Percentiles rank a stretch among this genome's conserved stretches.
Conservation (phyloP, 257 asterid genomes). For the Fraxinus americana region DNA sequence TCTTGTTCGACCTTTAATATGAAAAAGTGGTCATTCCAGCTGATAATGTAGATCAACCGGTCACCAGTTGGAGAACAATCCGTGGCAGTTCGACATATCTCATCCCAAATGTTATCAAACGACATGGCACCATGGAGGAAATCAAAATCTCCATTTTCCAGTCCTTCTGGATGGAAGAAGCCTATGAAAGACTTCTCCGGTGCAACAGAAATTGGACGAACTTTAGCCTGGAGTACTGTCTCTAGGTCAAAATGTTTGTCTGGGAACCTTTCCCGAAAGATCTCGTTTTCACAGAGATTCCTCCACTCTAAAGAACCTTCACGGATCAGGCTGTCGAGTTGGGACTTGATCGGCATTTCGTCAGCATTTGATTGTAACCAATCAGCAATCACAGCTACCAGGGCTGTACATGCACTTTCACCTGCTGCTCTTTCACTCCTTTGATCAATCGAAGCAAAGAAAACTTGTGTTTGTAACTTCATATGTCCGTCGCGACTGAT, state of each 20-base stretch:
- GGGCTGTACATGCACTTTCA: constrained; percentile 86
- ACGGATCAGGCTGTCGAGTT: constrained; percentile 75
- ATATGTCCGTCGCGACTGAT: constrained; percentile 71
- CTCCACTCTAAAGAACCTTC: constrained; percentile 93
- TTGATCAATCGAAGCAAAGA: constrained; percentile 87
- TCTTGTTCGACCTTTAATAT: constrained; percentile 65
- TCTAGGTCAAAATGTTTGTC: constrained; percentile 94
- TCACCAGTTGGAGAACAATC: constrained; percentile 22
- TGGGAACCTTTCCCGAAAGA: constrained; percentile 58
- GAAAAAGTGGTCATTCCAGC: constrained; percentile 93
- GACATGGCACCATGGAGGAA: constrained; percentile 80
- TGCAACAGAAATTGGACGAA: constrained; percentile 58
- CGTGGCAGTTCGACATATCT: constrained; percentile 40
- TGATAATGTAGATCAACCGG: constrained; percentile 56
- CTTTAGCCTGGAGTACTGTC: constrained; percentile 65
- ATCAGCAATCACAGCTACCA: constrained; percentile 80
- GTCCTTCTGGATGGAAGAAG: constrained; percentile 72
- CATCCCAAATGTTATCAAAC: constrained; percentile 85
- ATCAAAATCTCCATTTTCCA: constrained; percentile 57
- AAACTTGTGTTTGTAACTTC: constrained; percentile 69
- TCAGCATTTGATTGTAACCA: constrained; percentile 62
- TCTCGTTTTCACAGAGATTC: constrained; percentile 67
- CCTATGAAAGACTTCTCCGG: constrained; percentile 76
- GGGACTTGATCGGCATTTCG: constrained; percentile 77
- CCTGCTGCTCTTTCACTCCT: constrained; percentile 86